Conservation (phyloP, 495 filamentous ascomycete species). For the Chaetomidium leptoderma region DNA sequence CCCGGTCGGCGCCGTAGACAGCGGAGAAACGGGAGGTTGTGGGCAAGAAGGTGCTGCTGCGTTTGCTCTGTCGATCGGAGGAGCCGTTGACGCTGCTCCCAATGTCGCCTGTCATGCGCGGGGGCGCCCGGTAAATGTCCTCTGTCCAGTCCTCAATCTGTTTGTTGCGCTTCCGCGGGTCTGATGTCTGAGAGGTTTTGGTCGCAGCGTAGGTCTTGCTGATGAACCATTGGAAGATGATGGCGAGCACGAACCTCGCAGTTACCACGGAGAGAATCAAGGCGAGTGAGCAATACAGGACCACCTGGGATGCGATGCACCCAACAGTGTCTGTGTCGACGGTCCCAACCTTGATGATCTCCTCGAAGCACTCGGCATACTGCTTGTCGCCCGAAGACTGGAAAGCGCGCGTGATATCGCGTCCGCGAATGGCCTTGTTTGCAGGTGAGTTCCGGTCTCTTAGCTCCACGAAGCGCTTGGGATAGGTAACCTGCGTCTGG, state of each 20-base stretch:
- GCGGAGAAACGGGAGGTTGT: conserved; percentile 93
- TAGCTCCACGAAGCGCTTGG: conserved; percentile 72
- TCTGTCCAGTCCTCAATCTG: conserved; percentile 99
- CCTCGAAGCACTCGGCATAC: conserved; percentile 75
- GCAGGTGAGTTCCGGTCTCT: conserved; percentile 44
- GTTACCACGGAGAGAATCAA: conserved; percentile 89
- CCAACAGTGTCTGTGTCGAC: conserved; percentile 96
- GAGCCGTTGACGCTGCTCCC: conserved; percentile 52
- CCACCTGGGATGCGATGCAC: conserved; percentile 95
- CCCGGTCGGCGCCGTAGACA: conserved; percentile 69
- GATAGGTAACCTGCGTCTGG: conserved; percentile 71
- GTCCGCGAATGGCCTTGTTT: conserved; percentile 74
- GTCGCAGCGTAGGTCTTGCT: conserved; percentile 72
- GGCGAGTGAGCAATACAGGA: conserved; percentile 88
- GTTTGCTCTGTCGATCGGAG: conserved; percentile 70
- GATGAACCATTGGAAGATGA: conserved; percentile 94
- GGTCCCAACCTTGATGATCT: conserved; percentile 92
- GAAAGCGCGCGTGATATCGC: conserved; percentile 85
- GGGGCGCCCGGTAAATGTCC: conserved; percentile 89
- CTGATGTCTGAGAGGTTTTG: conserved; percentile 65
- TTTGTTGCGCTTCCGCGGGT: conserved; percentile 74
- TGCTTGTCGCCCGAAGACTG: conserved; percentile 71
- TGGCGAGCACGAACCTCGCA: conserved; percentile 82
- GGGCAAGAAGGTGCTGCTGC: conserved; percentile 71
- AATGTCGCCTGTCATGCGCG: conserved; percentile 67